Evolutionary conservation across 1,139 yeast species (phyloP).

Genomic region (Debaryomycetaceae sp.): DNA sequence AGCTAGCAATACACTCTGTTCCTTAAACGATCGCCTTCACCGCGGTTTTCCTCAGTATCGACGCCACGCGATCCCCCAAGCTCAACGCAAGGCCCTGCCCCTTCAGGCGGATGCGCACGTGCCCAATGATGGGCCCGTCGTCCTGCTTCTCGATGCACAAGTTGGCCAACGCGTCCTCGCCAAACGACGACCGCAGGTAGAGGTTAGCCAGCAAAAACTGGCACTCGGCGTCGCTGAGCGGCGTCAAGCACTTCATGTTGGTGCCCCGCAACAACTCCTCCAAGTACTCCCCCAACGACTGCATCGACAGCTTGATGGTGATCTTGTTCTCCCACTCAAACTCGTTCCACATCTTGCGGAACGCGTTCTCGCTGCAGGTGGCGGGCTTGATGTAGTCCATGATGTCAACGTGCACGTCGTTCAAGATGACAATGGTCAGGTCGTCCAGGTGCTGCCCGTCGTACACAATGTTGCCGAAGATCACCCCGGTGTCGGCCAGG

Average conservation of each 20-base stretch:
- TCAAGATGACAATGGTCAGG: slow-evolving; percentile 82
- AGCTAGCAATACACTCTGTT: background rate
- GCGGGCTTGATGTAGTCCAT: slow-evolving; percentile 98
- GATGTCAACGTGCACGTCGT: slow-evolving; percentile 92
- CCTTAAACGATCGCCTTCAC: slow-evolving; percentile 14
- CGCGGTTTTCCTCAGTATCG: slow-evolving; percentile 57
- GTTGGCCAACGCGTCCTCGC: slow-evolving; percentile 97
- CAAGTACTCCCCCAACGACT: slow-evolving; percentile 73
- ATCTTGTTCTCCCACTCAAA: slow-evolving; percentile 99
- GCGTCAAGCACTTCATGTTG: slow-evolving; percentile 91
- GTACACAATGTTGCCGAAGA: slow-evolving; percentile 93
- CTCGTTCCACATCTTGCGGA: slow-evolving; percentile 98
- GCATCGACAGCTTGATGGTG: slow-evolving; percentile 70
- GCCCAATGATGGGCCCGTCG: slow-evolving; percentile 82
- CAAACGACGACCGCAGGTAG: slow-evolving; percentile 90
- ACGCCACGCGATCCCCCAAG: slow-evolving; percentile 89
- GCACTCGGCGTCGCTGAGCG: slow-evolving; percentile 74
- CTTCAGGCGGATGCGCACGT: slow-evolving; percentile 93
- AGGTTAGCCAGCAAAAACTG: slow-evolving; percentile 92
- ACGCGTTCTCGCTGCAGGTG: slow-evolving; percentile 77
- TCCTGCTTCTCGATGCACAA: slow-evolving; percentile 82
- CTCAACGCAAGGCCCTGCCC: slow-evolving; percentile 97
- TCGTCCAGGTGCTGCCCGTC: slow-evolving; percentile 96
- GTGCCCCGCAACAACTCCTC: slow-evolving; percentile 77
- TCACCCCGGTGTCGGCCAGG: slow-evolving; percentile 95